Conservation (phyloP, 768 basidiomycete species). For the Leccinum variicolor region DNA sequence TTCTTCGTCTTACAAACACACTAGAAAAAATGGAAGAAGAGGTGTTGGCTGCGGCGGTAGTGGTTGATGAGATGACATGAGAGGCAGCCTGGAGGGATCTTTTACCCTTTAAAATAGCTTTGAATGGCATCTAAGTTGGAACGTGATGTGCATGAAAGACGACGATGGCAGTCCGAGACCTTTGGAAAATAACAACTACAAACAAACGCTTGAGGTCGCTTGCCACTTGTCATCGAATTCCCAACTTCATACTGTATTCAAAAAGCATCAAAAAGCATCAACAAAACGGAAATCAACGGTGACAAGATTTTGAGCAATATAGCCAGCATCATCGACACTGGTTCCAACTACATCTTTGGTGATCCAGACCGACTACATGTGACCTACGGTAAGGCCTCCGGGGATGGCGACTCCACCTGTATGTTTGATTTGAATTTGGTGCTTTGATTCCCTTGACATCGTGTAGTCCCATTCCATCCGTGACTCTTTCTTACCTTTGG, state of each 20-base stretch:
- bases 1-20: slow-evolving; percentile 31
- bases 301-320: slow-evolving; percentile 5
- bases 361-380: not conserved
- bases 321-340: slow-evolving; percentile 18
- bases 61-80: slow-evolving; percentile 28
- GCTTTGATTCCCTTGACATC: not conserved
- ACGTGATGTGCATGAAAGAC: slow-evolving; percentile 15
- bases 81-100: slow-evolving; percentile 58
- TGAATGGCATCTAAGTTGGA: slow-evolving; percentile 25
- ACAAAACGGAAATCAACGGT: not conserved
- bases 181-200: slow-evolving; percentile 24
- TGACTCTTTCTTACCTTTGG: slow-evolving; percentile 39
- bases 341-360: slow-evolving; percentile 13
- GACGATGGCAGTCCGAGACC: slow-evolving; percentile 9
- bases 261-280: too few relatives aligned
- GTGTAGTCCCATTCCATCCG: slow-evolving; percentile 26
- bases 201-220: slow-evolving; percentile 11
- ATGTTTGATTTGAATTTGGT: slow-evolving; percentile 1
- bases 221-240: too few relatives aligned
- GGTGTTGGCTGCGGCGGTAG: slow-evolving; percentile 27
- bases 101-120: slow-evolving; percentile 40
- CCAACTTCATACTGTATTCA: too few relatives aligned
- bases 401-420: slow-evolving; percentile 30
- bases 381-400: slow-evolving; percentile 11
- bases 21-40: slow-evolving; percentile 31